Percentiles rank a stretch among this genome's conserved stretches.
Conservation (phyloP, 2,329 filamentous ascomycete species). For the Rhynchosporium agropyri region DNA sequence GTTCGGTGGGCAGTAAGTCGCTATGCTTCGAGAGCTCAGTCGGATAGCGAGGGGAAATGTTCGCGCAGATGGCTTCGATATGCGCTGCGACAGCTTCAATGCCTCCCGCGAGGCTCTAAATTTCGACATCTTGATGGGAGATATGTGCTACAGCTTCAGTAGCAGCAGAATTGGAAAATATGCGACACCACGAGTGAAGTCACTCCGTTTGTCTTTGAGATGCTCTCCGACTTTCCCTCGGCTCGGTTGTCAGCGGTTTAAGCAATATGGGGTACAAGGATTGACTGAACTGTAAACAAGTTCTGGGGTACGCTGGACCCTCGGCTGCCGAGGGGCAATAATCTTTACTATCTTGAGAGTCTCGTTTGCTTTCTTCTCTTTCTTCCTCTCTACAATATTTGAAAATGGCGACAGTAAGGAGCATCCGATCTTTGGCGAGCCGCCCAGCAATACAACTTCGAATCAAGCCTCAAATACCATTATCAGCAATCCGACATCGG, state of each 20-base stretch:
- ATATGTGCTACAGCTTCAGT: slow-evolving; percentile 15
- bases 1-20: slow-evolving; percentile 78
- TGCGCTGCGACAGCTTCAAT: slow-evolving; percentile 49
- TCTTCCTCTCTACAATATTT: background rate
- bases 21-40: slow-evolving; percentile 47
- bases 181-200: slow-evolving; percentile 30
- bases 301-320: slow-evolving; percentile 1
- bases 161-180: slow-evolving; percentile 13
- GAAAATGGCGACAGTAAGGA: slow-evolving; percentile 37
- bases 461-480: slow-evolving; percentile 22
- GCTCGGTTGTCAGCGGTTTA: slow-evolving; percentile 28
- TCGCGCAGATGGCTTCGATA: slow-evolving; percentile 42
- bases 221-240: too few relatives aligned
- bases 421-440: slow-evolving; percentile 32
- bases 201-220: background rate
- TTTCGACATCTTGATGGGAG: slow-evolving; percentile 49
- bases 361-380: slow-evolving; percentile 20
- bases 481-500: slow-evolving; percentile 44
- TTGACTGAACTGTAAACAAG: background rate
- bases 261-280: slow-evolving; percentile 13
- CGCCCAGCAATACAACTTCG: slow-evolving; percentile 36
- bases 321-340: slow-evolving; percentile 8
- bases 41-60: slow-evolving; percentile 31
- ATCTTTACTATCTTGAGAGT: slow-evolving; percentile 9
- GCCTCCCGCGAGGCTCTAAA: slow-evolving; percentile 51